Conservation (phyloP, 208 protist genomes). For the Trichomonas gallinae region DNA sequence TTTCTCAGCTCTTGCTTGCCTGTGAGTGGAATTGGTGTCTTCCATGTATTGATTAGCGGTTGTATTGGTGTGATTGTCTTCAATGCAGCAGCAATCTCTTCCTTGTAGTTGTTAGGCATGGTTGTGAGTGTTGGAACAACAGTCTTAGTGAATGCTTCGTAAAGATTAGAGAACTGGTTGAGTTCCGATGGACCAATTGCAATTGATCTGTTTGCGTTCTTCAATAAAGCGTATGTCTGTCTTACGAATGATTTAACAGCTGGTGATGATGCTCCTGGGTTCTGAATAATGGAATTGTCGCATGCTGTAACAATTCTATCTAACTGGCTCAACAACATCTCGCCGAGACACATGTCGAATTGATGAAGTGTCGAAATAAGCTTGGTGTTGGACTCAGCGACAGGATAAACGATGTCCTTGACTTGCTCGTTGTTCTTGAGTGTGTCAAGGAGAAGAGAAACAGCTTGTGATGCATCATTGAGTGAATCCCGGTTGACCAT, state of each 20-base stretch:
- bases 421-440: neutral
- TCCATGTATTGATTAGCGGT: neutral
- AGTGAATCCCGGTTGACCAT: neutral
- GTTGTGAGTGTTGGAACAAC: neutral
- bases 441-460: neutral
- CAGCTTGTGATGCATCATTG: neutral
- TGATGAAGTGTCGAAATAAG: neutral
- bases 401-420: neutral
- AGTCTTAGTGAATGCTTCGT: neutral
- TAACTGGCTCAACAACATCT: neutral
- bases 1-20: neutral
- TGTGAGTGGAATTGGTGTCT: neutral
- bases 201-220: neutral
- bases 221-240: neutral
- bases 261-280: neutral
- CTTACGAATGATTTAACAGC: neutral
- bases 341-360: neutral
- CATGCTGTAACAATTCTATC: neutral
- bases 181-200: neutral
- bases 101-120: neutral
- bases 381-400: neutral
- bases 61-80: neutral
- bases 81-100: neutral
- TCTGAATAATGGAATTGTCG: neutral
- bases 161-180: neutral